A percentile compares a stretch with the other conserved stretches of the same genome.
phyloP scores from a whole-genome alignment of 208 protist species.

The Leishmania amazonensis region DNA sequence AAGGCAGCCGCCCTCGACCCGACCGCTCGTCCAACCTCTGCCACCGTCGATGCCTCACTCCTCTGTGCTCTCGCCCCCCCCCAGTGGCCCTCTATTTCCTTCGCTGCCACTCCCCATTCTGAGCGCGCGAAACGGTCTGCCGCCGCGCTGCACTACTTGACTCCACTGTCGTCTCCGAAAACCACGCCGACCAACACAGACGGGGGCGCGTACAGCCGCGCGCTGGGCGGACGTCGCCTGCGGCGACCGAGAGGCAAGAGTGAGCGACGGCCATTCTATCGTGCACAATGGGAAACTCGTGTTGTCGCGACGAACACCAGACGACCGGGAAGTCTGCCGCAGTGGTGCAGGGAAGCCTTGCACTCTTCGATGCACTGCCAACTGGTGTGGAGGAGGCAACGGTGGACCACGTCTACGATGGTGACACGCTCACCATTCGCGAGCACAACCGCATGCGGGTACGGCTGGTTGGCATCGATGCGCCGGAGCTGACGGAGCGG shows the following conservation, averaged over 20 bases:
- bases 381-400: slow-evolving; percentile 37
- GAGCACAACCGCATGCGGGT: slow-evolving; percentile 39
- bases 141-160: not conserved
- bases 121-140: not conserved
- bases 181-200: not conserved
- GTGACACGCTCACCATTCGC: slow-evolving; percentile 63
- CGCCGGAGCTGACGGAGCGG: slow-evolving; percentile 47
- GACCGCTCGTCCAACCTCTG: not conserved
- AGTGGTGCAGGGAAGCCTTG: slow-evolving; percentile 7
- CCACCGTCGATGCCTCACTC: not conserved
- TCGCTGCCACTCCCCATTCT: not conserved
- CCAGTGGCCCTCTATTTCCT: not conserved
- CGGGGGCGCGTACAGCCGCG: not conserved
- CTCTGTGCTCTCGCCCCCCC: not conserved
- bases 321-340: slow-evolving; percentile 1
- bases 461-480: slow-evolving; percentile 58
- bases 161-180: not conserved
- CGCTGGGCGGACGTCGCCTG: not conserved
- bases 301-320: not conserved
- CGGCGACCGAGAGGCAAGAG: not conserved
- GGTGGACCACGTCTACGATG: slow-evolving; percentile 63
- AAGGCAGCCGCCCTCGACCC: not conserved
- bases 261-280: not conserved
- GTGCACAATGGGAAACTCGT: slow-evolving; percentile 3
- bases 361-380: slow-evolving; percentile 38